Conservation (phyloP, 164 flowering plant genomes). For the Vitis vinifera region DNA sequence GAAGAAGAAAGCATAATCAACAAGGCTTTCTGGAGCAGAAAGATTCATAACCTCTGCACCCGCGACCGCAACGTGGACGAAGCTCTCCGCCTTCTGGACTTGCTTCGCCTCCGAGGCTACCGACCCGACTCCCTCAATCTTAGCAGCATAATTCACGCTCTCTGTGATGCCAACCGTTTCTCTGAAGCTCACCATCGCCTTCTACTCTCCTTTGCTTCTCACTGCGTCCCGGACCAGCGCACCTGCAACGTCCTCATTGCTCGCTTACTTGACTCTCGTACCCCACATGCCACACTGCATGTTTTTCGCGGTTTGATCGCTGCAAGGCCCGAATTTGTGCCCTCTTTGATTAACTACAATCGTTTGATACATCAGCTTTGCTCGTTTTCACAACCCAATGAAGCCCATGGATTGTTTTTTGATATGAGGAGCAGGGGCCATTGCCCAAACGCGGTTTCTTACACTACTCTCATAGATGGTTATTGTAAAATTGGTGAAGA, state of each 20-base stretch:
- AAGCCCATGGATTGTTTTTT: slow-evolving; percentile 55
- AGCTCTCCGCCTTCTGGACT: slow-evolving; percentile 64
- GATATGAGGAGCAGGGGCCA: slow-evolving; percentile 64
- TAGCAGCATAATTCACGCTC: slow-evolving; percentile 70
- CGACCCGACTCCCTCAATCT: slow-evolving; percentile 62
- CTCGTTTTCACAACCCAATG: slow-evolving; percentile 16
- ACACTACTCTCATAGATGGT: slow-evolving; percentile 70
- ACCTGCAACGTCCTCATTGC: slow-evolving; percentile 83
- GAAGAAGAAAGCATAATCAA: slow-evolving; percentile 24
- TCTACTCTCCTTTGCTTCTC: slow-evolving; percentile 36
- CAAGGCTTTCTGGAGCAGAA: slow-evolving; percentile 54
- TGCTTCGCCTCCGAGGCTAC: slow-evolving; percentile 62
- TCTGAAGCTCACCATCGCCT: slow-evolving; percentile 74
- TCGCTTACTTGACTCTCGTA: slow-evolving; percentile 53
- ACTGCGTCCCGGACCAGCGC: slow-evolving; percentile 65
- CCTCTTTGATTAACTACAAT: slow-evolving; percentile 68
- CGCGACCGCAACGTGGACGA: slow-evolving; percentile 45
- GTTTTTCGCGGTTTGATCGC: slow-evolving; percentile 39
- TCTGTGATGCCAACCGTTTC: slow-evolving; percentile 64
- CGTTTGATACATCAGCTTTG: slow-evolving; percentile 77
- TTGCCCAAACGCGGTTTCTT: slow-evolving; percentile 60
- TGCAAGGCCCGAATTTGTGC: slow-evolving; percentile 63
- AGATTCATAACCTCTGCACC: slow-evolving; percentile 65
- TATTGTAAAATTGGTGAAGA: slow-evolving; percentile 56
- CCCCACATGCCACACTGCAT: slow-evolving; percentile 38